Evolutionary conservation across 495 filamentous ascomycete species (phyloP), one percentile per base, ranked within the genome.

Genomic region (Tirmania nivea): DNA sequence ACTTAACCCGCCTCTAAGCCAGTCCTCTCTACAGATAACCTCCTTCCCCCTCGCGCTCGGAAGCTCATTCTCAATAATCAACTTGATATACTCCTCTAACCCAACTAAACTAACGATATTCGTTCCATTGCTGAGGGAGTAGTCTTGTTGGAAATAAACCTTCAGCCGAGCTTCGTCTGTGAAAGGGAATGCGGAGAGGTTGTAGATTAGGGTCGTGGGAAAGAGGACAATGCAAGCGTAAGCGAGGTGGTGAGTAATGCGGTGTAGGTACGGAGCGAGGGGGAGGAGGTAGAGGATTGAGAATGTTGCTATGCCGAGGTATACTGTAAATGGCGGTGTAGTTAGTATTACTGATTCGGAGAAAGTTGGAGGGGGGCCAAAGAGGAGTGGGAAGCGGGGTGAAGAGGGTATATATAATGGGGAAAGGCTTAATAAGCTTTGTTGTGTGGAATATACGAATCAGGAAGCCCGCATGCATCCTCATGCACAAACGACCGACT

Each of bases 111-210:
- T 75, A 37, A 83, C 82, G 31, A 66, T 69, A 54, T 83, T 86
- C 8, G 70, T 66, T 11, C 81, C 81, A 8, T 70, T 79, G 59
- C 86, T 82, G 19, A 93, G 75, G 59, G 94, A 77, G 50, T 94
- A 71, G 8, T 75, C 75, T 61, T 97, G 88, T 8, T 81, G 65
- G 68, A 95, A 96, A 67, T 79, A 92, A 45, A 87, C 67, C 62
- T 96, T 96, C 59, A 94, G 74, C 49, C 87, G 75, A 58, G 75
- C 83, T 42, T 77, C 70, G 34, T 72, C 69, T 0, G 85, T 86
- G 69, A 95, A 96, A 1, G 90, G 90, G 66, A 94, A 94, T 7
- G 84, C 88, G 20, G 72, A 67, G 10, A 94, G 76, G 63, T 90
- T 94, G 71, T 92, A 96, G 60, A 89, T 76, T 34, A 88, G 65